Percentiles rank a stretch among this genome's conserved stretches.
phyloP scores from a whole-genome alignment of 2,329 filamentous ascomycete species.

The Fusarium sp. region DNA sequence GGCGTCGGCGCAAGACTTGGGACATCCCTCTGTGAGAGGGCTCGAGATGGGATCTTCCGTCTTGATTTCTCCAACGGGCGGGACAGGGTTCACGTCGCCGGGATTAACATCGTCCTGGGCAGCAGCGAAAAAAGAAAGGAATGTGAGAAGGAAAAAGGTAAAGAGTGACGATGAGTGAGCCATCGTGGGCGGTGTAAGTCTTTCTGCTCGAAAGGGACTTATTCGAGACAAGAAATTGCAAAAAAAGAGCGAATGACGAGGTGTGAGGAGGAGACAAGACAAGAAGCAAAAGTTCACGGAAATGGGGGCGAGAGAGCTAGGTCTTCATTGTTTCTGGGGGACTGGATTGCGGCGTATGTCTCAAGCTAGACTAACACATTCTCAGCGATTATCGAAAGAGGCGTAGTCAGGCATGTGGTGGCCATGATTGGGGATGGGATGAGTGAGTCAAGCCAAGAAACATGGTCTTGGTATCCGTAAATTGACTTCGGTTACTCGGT shows the following conservation, averaged over 20 bases:
- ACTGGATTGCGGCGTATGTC: neutral
- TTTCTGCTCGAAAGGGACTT: neutral
- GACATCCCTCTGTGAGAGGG: constrained; percentile 45
- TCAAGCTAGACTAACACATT: neutral
- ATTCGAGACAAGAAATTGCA: too few species aligned
- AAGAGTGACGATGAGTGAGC: constrained; percentile 42
- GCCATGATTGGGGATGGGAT: constrained; percentile 19
- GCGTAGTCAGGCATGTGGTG: constrained; percentile 42
- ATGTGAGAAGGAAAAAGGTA: constrained; percentile 38
- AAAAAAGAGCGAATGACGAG: constrained; percentile 14
- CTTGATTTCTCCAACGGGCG: constrained; percentile 42
- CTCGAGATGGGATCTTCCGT: constrained; percentile 45
- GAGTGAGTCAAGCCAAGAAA: neutral
- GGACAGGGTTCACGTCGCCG: constrained; percentile 41
- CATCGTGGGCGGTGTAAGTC: constrained; percentile 33
- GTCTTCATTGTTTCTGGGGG: neutral
- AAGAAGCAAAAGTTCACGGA: neutral
- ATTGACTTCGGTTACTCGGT: constrained; percentile 1
- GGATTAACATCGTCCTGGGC: constrained; percentile 28
- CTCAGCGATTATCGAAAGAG: constrained; percentile 25
- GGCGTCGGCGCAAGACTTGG: constrained; percentile 35
- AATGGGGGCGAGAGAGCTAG: constrained; percentile 1
- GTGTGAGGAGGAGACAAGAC: neutral
- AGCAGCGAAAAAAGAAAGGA: constrained; percentile 24
- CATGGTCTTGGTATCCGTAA: neutral